phyloP scores from a whole-genome alignment of 2,329 filamentous ascomycete genomes.

The Penicillium olsonii region DNA sequence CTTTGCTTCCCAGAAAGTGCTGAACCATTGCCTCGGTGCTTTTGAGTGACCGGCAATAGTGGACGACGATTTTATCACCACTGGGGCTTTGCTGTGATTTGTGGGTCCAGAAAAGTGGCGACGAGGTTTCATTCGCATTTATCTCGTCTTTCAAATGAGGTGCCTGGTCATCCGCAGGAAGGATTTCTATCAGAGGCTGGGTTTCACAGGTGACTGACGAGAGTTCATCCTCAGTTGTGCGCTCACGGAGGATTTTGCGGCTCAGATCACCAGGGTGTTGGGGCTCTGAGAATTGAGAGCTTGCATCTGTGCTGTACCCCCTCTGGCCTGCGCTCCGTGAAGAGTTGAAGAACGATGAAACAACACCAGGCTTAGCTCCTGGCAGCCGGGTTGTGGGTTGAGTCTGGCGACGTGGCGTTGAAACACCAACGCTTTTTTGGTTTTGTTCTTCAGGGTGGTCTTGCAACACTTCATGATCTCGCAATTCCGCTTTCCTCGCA shows the following conservation, averaged over 20 bases:
- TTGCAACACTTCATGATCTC: too few species aligned
- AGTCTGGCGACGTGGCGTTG: too few species aligned
- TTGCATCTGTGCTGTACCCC: slow-evolving; percentile 8
- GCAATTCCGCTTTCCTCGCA: too few species aligned
- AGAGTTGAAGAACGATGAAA: too few species aligned
- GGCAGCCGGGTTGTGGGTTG: too few species aligned
- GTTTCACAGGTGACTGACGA: neutral
- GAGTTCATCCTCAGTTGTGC: neutral
- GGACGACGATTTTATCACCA: slow-evolving; percentile 62
- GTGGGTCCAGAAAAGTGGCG: slow-evolving; percentile 35
- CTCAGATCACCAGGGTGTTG: neutral
- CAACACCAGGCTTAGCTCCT: too few species aligned
- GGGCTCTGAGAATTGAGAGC: neutral
- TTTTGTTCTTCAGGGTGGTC: too few species aligned
- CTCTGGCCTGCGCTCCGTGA: neutral
- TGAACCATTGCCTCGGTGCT: slow-evolving; percentile 67
- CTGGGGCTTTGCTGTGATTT: slow-evolving; percentile 49
- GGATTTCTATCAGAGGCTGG: neutral
- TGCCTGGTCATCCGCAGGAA: neutral
- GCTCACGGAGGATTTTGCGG: neutral
- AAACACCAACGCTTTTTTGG: too few species aligned
- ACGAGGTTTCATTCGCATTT: neutral
- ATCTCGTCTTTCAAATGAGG: neutral
- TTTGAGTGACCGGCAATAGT: slow-evolving; percentile 72
- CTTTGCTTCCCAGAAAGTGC: slow-evolving; percentile 67